Evolutionary conservation across 768 basidiomycete genomes (phyloP).

Genomic region (Boletus rex-veris): DNA sequence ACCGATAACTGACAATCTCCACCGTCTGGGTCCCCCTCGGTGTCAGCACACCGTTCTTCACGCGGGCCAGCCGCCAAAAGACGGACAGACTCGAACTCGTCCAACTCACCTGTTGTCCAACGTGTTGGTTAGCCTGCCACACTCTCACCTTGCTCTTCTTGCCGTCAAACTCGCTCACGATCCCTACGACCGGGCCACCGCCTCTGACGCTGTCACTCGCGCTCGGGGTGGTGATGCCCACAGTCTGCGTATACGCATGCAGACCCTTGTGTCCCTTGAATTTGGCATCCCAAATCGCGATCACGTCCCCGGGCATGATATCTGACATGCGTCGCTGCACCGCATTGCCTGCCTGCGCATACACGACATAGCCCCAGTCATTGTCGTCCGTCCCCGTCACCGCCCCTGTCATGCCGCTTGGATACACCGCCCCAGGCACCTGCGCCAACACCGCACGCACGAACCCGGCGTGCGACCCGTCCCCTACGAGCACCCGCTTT

Average conservation of each 20-base stretch:
- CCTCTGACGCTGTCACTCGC: neutral
- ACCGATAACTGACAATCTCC: conserved; percentile 78
- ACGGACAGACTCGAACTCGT: conserved; percentile 27
- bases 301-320: conserved; percentile 82
- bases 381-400: conserved; percentile 27
- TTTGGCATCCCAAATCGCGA: conserved; percentile 70
- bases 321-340: conserved; percentile 76
- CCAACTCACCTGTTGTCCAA: conserved; percentile 67
- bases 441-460: conserved; percentile 61
- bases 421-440: conserved; percentile 56
- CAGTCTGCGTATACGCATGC: conserved; percentile 62
- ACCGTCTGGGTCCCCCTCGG: conserved; percentile 48
- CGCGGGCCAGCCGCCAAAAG: conserved; percentile 26
- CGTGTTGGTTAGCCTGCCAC: conserved; percentile 84
- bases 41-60: conserved; percentile 33
- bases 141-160: conserved; percentile 87
- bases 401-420: conserved; percentile 14
- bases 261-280: conserved; percentile 81
- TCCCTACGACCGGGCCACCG: conserved; percentile 55
- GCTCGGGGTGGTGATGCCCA: conserved; percentile 31
- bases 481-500: conserved; percentile 74
- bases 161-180: conserved; percentile 77
- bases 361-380: conserved; percentile 70
- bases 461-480: conserved; percentile 82
- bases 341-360: conserved; percentile 59